Conservation (phyloP, 148 eudicot species). For the Heliosperma pusillum region DNA sequence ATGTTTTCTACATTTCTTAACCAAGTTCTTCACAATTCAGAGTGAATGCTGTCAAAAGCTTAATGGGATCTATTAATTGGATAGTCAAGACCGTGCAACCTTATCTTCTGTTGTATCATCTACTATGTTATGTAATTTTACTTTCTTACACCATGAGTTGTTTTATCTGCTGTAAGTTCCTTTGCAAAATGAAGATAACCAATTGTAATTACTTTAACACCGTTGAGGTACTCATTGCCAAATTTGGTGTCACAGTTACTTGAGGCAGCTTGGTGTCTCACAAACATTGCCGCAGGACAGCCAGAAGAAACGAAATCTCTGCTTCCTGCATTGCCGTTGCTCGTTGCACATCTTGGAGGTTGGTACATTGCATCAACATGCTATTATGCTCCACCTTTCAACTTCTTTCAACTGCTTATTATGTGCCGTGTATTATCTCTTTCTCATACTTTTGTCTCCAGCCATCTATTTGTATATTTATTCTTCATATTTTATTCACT, state of each 20-base stretch:
- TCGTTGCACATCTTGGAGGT: conserved; percentile 98
- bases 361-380: conserved; percentile 20
- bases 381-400: background rate
- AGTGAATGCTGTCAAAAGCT: background rate
- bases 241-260: conserved; percentile 58
- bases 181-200: background rate
- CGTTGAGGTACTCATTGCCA: background rate
- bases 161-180: background rate
- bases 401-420: background rate
- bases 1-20: background rate
- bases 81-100: background rate
- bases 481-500: background rate
- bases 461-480: background rate
- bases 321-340: conserved; percentile 87
- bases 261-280: conserved; percentile 98
- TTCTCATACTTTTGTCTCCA: background rate
- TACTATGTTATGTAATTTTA: too few relatives aligned
- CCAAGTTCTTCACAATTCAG: background rate
- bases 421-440: background rate
- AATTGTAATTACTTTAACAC: background rate
- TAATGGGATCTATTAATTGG: background rate
- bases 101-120: background rate
- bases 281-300: conserved; percentile 92
- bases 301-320: conserved; percentile 92
- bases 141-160: background rate